Base-by-base conservation (phyloP, 1,284 basidiomycete genomes). In the Agaricales sp. region DNA sequence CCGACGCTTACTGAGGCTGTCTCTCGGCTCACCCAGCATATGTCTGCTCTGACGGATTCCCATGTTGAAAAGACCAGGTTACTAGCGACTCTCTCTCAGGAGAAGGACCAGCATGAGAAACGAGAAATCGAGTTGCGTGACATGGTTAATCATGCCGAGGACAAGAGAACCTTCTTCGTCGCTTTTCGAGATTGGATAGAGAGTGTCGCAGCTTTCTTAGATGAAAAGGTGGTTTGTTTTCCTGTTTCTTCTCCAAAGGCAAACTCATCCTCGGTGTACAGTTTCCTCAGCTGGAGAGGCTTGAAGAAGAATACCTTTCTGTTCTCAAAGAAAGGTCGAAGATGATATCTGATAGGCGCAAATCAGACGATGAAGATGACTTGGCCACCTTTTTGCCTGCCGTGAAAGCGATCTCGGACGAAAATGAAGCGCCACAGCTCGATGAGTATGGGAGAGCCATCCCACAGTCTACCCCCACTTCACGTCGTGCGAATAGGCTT, bases 111-210 rank as follows among this genome's bases (percentile, higher is more conserved):
- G 53, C 69, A 95, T 1, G 83, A 90, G 45, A 63, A 70, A 19
- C 81, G 91, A 50, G 92, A 95, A 62, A 67, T 66, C 16, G 89
- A 92, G 54, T 71, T 97, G 63, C 75, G 92, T 13, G 71, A 77
- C 22, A 83, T 94, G 72, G 84, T 96, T 2, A 75, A 75, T 43
- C 73, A 74, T 51, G 85, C 90, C 0, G 92, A 93, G 61, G 74
- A 71, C 44, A 95, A 95, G 64, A 72, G 87, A 44, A 82, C 84
- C 41, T 97, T 92, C 91, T 93, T 95, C 56, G 72, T 72, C 13
- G 81, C 82, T 48, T 92, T 97, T 67, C 75, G 75, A 52, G 84
- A 87, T 38, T 94, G 90, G 84, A 72, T 94, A 0, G 93, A 97
- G 62, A 81, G 80, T 56, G 77, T 96, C 3, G 92, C 90, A 1